phyloP scores from a whole-genome alignment of 148 eudicot species.

The Cornus kousa region DNA sequence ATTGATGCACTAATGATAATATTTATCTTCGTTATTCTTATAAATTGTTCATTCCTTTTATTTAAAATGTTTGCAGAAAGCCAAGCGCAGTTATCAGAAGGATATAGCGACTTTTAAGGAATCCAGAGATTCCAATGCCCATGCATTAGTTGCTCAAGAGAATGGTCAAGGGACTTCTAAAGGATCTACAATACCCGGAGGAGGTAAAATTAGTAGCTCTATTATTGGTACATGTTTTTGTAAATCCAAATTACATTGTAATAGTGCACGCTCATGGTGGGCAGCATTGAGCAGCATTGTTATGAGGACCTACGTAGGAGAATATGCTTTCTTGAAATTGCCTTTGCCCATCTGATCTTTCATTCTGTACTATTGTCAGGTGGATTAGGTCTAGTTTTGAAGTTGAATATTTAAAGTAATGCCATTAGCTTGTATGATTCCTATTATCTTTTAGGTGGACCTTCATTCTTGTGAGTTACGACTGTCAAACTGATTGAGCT shows the following conservation, averaged over 20 bases:
- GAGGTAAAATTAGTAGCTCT: constrained; percentile 14
- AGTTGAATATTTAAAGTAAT: background rate
- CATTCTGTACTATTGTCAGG: background rate
- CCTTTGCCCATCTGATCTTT: constrained; percentile 1
- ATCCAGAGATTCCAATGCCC: constrained; percentile 55
- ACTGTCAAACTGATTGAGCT: background rate
- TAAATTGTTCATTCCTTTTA: background rate
- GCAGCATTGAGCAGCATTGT: background rate
- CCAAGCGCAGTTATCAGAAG: constrained; percentile 81
- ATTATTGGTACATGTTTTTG: background rate
- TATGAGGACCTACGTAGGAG: constrained; percentile 1
- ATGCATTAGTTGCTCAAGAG: constrained; percentile 43
- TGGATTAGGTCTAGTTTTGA: constrained; percentile 5
- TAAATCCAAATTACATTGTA: background rate
- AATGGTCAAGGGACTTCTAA: constrained; percentile 39
- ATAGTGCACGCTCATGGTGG: background rate
- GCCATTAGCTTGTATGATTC: constrained; percentile 1
- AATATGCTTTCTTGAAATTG: constrained; percentile 11
- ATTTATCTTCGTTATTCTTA: background rate
- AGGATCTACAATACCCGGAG: constrained; percentile 24
- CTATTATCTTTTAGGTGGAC: constrained; percentile 10
- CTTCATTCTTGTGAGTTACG: background rate
- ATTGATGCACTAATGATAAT: constrained; percentile 1
- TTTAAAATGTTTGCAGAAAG: constrained; percentile 54
- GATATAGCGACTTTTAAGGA: constrained; percentile 64